Base-by-base conservation (phyloP, 805 yeast genomes). In the Saturnispora gosingensis region DNA sequence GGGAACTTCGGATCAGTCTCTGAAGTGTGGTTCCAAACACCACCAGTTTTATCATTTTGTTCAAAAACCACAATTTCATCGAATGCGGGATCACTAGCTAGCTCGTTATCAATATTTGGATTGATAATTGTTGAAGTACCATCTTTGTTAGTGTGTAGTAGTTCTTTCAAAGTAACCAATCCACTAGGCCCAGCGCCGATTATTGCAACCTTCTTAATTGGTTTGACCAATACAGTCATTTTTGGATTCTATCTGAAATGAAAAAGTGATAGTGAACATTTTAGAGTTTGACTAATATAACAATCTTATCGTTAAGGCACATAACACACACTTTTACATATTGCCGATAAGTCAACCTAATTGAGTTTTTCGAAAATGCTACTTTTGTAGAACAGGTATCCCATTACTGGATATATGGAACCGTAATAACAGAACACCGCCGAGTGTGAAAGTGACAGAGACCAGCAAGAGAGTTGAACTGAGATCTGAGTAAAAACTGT, bases 131-230 rank as follows among this genome's bases (percentile, higher is more conserved):
- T 61, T 3, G 67, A 61, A 3, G 25, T 22, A 9, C 70, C 71
- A 20, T 60, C 56, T 28, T 49, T 51, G 2, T 56, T 35, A 5
- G 70, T 64, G 47, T 66, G 68, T 1, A 65, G 43, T 3, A 67
- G 52, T 43, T 67, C 71, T 42, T 60, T 61, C 10, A 65, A 43
- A 3, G 67, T 50, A 7, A 49, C 46, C 34, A 76, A 59, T 56
- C 77, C 82, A 61, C 66, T 24, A 7, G 69, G 66, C 9, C 72
- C 71, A 5, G 59, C 69, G 10, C 70, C 69, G 43, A 67, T 59
- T 22, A 67, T 61, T 6, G 70, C 70, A 38, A 67, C 57, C 9
- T 65, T 61, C 43, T 61, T 51, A 70, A 62, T 59, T 68, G 45
- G 45, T 20, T 18, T 16, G 35, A 27, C 27, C 40, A 20, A 18